Conservation (phyloP, 75 land plant species). For the Selaginella tamariscina region DNA sequence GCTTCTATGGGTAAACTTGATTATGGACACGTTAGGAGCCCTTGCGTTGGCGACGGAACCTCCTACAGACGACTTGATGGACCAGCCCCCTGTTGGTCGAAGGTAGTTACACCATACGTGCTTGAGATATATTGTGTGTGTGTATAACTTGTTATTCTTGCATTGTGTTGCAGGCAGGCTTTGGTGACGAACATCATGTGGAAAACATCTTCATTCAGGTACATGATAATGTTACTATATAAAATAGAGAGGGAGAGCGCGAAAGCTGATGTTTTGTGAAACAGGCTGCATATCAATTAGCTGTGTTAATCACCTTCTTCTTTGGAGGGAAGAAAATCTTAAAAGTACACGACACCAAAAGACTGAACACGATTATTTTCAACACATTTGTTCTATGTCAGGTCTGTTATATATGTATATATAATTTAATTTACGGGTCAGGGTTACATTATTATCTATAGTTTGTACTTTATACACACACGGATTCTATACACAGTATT, state of each 20-base stretch:
- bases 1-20: conserved; percentile 80
- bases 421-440: too few relatives aligned
- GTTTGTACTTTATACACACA: too few relatives aligned
- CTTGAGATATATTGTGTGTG: too few relatives aligned
- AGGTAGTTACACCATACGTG: conserved; percentile 15
- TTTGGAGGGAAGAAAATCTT: conserved; percentile 46
- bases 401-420: conserved; percentile 26
- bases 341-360: conserved; percentile 19
- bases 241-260: too few relatives aligned
- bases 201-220: neutral
- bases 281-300: conserved; percentile 69
- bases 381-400: conserved; percentile 93
- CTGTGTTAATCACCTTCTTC: conserved; percentile 64
- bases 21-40: conserved; percentile 87
- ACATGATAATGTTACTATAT: too few relatives aligned
- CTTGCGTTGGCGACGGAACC: conserved; percentile 78
- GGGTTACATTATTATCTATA: too few relatives aligned
- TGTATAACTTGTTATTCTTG: neutral
- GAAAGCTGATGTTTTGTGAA: too few relatives aligned
- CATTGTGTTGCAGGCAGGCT: neutral
- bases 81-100: conserved; percentile 50
- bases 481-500: too few relatives aligned
- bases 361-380: conserved; percentile 80
- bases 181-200: neutral
- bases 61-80: conserved; percentile 68